Evolutionary conservation across 257 asterid species (phyloP), one percentile per base, ranked within the genome.

Genomic region (Solanum ahanhuiri): DNA sequence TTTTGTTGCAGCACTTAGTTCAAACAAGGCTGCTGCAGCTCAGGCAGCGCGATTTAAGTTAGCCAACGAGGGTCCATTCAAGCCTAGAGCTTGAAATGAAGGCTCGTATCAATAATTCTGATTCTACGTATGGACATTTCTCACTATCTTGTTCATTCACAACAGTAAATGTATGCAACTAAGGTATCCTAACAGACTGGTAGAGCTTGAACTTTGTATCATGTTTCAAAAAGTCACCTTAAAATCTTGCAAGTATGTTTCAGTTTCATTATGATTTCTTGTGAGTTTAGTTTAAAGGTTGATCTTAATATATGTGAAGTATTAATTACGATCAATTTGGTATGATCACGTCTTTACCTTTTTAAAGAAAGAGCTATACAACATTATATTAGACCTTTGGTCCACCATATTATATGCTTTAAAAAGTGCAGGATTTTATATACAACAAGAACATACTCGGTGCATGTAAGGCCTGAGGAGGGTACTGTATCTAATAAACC

Each of bases 31-130:
- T 0, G 99, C 98, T 7, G 92, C 91, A 28, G 88, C 95, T 91
- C 99, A 95, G 90, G 98, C 98, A 72, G 4, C 88, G 45, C 87
- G 91, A 88, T 96, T 96, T 91, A 94, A 92, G 93, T 87, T 85
- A 81, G 99, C 98, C 39, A 96, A 96, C 54, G 98, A 93, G 89
- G 98, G 98, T 33, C 87, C 89, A 86, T 35, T 83, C 85, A 85
- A 90, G 89, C 93, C 90, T 14, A 89, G 90, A 85, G 82, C 87
- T 73, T 92, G 93, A 91, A 85, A 81, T 14, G 10, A 69, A 66
- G 72, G 75, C 76, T 34, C 12, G 3, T 69, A 30, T 30, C 41
- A 30, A 69, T 69, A 30, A 30, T 69, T 69, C 39, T 69, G 76
- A 30, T 69, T 69, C 76, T 69, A 69, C 39, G 41, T 30, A 69